These are phyloP conservation scores for Saccharomycodes ludwigii DNA, from an alignment of 805 yeast genomes.

Conservation along the genomic window DNA sequence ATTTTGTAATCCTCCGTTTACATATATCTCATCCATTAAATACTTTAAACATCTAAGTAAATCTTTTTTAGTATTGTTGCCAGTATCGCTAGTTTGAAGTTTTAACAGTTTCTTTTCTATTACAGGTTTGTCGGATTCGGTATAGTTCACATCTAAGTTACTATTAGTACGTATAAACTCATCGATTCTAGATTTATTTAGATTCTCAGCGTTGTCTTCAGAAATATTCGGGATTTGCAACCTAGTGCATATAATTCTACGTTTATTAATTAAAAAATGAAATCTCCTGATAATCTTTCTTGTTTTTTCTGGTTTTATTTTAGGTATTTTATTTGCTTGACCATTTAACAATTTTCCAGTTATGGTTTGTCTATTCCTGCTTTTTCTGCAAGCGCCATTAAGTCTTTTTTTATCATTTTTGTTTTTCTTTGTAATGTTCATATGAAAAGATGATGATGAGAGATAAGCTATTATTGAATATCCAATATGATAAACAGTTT, in stretches of 20 bases:
- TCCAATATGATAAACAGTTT: no score
- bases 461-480: no score
- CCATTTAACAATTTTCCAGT: constrained; percentile 23
- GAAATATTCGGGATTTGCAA: constrained; percentile 15
- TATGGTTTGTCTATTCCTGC: constrained; percentile 20
- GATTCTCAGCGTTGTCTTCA: constrained; percentile 7
- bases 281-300: constrained; percentile 66
- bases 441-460: no score
- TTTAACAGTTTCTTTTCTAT: constrained; percentile 9
- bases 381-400: no score
- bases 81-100: constrained; percentile 7
- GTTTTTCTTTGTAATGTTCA: no score
- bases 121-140: constrained; percentile 5
- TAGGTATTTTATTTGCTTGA: constrained; percentile 26
- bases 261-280: constrained; percentile 56
- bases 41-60: constrained; percentile 29
- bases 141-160: constrained; percentile 8
- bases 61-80: not conserved
- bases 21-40: constrained; percentile 49
- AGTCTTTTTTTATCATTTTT: no score
- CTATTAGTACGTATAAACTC: constrained; percentile 1
- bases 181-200: constrained; percentile 1
- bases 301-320: constrained; percentile 57
- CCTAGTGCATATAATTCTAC: constrained; percentile 27
- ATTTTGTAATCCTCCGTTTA: constrained; percentile 62